phyloP scores from a whole-genome alignment of 1,284 basidiomycete genomes.

The Naganishia sp. region DNA sequence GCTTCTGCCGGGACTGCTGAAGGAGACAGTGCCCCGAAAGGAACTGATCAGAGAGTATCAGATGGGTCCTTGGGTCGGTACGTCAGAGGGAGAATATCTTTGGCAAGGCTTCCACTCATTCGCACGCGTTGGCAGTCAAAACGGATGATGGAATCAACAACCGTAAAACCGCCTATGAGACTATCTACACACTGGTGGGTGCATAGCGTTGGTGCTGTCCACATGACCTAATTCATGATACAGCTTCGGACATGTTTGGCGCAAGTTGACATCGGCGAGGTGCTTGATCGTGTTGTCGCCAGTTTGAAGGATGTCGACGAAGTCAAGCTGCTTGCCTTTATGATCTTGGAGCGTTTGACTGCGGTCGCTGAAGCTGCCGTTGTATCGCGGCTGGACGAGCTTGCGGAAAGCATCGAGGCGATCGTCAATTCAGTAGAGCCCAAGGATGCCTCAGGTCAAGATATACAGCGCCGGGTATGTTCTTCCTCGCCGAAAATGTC shows the following conservation, averaged over 20 bases:
- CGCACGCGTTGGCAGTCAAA: conserved; percentile 37
- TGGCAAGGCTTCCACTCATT: neutral
- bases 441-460: conserved; percentile 95
- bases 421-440: conserved; percentile 89
- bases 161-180: conserved; percentile 92
- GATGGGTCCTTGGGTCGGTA: conserved; percentile 96
- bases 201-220: neutral
- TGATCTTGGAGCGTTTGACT: conserved; percentile 89
- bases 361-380: conserved; percentile 80
- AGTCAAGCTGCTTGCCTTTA: conserved; percentile 93
- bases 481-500: conserved; percentile 41
- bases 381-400: conserved; percentile 80
- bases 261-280: conserved; percentile 81
- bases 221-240: neutral
- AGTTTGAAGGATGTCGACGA: conserved; percentile 91
- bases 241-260: conserved; percentile 85
- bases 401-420: conserved; percentile 74
- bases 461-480: conserved; percentile 77
- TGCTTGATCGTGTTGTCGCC: conserved; percentile 76
- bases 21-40: conserved; percentile 76
- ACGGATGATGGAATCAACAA: conserved; percentile 54
- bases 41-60: conserved; percentile 86
- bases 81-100: conserved; percentile 37
- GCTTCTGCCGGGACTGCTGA: conserved; percentile 81
- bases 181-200: conserved; percentile 88